Conservation (phyloP, 2,329 filamentous ascomycete species). For the Ceratocystis lukuohia region DNA sequence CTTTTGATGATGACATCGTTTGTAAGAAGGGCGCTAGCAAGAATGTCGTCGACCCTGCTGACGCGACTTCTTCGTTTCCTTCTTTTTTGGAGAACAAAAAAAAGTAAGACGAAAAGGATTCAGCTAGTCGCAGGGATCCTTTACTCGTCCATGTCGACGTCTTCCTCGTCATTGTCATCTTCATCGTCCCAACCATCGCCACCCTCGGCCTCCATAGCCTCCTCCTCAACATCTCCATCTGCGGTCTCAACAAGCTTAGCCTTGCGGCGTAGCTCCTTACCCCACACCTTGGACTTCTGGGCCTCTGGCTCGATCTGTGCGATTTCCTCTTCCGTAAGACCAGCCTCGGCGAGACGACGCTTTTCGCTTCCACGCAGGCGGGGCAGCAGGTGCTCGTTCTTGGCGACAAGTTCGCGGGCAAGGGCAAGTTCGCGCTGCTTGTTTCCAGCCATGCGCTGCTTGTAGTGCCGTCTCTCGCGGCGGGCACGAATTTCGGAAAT, state of each 20-base stretch:
- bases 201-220: constrained; percentile 19
- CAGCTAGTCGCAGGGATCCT: constrained; percentile 20
- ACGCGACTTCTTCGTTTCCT: background rate
- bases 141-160: constrained; percentile 33
- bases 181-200: constrained; percentile 26
- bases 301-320: constrained; percentile 33
- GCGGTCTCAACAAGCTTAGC: constrained; percentile 19
- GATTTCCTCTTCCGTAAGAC: constrained; percentile 35
- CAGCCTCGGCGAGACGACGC: constrained; percentile 43
- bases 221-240: constrained; percentile 25
- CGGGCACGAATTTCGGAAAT: constrained; percentile 71
- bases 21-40: background rate
- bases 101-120: constrained; percentile 6
- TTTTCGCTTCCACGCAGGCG: constrained; percentile 52
- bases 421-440: constrained; percentile 64
- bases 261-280: constrained; percentile 29
- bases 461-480: constrained; percentile 86
- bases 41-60: background rate
- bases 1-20: constrained; percentile 11
- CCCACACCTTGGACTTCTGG: constrained; percentile 30
- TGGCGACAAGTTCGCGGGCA: constrained; percentile 76
- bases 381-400: constrained; percentile 86
- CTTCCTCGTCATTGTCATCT: constrained; percentile 27
- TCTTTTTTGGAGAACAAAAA: too few relatives aligned
- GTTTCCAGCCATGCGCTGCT: constrained; percentile 84